Evolutionary conservation across 2,329 filamentous ascomycete species (phyloP).

Genomic region (Hymenotorrendiella dingleyae): DNA sequence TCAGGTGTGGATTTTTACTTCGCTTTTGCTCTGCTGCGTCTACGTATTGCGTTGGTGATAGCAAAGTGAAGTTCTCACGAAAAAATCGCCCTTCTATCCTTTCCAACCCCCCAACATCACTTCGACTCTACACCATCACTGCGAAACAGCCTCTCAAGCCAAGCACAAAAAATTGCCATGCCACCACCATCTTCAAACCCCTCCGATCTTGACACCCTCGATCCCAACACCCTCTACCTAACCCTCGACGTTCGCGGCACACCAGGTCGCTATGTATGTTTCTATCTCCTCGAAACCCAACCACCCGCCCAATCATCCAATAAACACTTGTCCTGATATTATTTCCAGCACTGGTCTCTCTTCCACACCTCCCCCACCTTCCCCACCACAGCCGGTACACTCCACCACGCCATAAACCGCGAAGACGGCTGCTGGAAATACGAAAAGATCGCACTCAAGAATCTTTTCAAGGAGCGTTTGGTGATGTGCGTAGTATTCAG

Average conservation of each 20-base stretch:
- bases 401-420: background rate
- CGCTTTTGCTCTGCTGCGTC: too few relatives aligned
- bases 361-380: background rate
- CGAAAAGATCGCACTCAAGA: background rate
- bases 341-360: background rate
- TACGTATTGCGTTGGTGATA: too few relatives aligned
- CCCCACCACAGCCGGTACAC: background rate
- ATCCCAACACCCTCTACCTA: background rate
- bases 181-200: too few relatives aligned
- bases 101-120: too few relatives aligned
- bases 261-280: conserved; percentile 1
- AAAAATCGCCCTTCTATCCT: too few relatives aligned
- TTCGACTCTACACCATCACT: too few relatives aligned
- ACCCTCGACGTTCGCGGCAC: background rate
- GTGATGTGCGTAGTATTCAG: background rate
- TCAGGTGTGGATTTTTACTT: too few relatives aligned
- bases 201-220: too few relatives aligned
- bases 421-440: background rate
- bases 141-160: too few relatives aligned
- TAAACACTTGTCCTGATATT: background rate
- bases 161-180: too few relatives aligned
- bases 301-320: background rate
- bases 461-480: background rate
- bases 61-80: too few relatives aligned
- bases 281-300: background rate